Percentiles rank a stretch among this genome's conserved stretches.
Evolutionary conservation across 192 early-diverging fungal genomes (phyloP).

Genomic region (Backusella tuberculispora): DNA sequence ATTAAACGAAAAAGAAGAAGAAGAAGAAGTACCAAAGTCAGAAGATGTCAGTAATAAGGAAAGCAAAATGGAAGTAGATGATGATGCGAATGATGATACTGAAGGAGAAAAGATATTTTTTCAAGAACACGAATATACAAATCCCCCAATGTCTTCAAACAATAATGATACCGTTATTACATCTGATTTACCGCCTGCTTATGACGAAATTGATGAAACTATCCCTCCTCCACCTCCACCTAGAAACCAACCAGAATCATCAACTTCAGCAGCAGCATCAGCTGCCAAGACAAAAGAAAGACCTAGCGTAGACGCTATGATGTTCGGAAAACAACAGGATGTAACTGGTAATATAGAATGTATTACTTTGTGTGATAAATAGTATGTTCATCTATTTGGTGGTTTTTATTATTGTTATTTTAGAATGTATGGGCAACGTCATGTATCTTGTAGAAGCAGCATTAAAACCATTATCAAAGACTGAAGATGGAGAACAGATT

Average conservation of each 20-base stretch:
- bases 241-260: not conserved
- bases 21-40: not conserved
- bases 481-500: slow-evolving; percentile 22
- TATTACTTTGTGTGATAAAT: no score
- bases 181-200: not conserved
- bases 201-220: slow-evolving; percentile 13
- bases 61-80: not conserved
- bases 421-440: slow-evolving; percentile 74
- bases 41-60: not conserved
- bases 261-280: not conserved
- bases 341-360: slow-evolving; percentile 53
- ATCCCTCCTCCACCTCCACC: not conserved
- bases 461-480: slow-evolving; percentile 45
- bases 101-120: not conserved
- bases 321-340: slow-evolving; percentile 71
- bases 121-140: not conserved
- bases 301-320: slow-evolving; percentile 33
- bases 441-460: slow-evolving; percentile 66
- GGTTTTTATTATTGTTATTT: not conserved
- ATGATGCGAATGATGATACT: not conserved
- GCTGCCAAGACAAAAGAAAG: not conserved
- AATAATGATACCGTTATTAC: not conserved
- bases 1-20: slow-evolving; percentile 38
- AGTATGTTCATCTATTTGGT: not conserved
- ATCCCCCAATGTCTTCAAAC: not conserved